Conservation (phyloP, 2,329 filamentous ascomycete species). For the Phialophora verrucosa region DNA sequence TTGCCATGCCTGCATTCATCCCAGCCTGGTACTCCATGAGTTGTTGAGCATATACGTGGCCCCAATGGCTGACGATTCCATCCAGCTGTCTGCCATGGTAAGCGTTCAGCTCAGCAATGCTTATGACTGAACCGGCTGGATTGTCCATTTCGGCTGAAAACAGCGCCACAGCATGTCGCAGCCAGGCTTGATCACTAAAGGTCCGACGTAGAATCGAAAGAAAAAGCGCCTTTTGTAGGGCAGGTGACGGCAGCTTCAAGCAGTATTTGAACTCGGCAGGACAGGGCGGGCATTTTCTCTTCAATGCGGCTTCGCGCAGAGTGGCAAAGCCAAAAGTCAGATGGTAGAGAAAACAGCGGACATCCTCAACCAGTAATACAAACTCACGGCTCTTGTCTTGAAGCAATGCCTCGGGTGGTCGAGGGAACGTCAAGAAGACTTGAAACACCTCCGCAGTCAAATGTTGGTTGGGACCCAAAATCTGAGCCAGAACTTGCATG, state of each 20-base stretch:
- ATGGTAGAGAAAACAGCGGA: slow-evolving; percentile 12
- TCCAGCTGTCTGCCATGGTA: slow-evolving; percentile 3
- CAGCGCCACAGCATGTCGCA: neutral
- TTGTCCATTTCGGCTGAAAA: slow-evolving; percentile 15
- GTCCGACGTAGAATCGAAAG: neutral
- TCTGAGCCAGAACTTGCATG: slow-evolving; percentile 2
- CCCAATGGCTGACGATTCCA: neutral
- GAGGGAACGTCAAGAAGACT: slow-evolving; percentile 12
- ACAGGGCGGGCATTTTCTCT: slow-evolving; percentile 14
- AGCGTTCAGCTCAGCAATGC: slow-evolving; percentile 10
- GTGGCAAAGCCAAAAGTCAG: slow-evolving; percentile 7
- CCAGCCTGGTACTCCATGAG: neutral
- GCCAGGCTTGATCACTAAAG: slow-evolving; percentile 1
- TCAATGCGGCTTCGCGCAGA: neutral
- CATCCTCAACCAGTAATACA: slow-evolving; percentile 2
- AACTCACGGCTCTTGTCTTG: neutral
- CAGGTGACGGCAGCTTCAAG: slow-evolving; percentile 22
- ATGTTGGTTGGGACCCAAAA: slow-evolving; percentile 7
- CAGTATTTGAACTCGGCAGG: slow-evolving; percentile 18
- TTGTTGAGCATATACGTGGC: neutral
- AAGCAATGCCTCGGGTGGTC: neutral
- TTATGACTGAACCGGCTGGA: slow-evolving; percentile 1
- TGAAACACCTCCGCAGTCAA: slow-evolving; percentile 8
- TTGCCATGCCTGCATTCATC: neutral
- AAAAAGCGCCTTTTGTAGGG: slow-evolving; percentile 25